Evolutionary conservation across 2,329 filamentous ascomycete species (phyloP).

Genomic region (Epichloe baconii): DNA sequence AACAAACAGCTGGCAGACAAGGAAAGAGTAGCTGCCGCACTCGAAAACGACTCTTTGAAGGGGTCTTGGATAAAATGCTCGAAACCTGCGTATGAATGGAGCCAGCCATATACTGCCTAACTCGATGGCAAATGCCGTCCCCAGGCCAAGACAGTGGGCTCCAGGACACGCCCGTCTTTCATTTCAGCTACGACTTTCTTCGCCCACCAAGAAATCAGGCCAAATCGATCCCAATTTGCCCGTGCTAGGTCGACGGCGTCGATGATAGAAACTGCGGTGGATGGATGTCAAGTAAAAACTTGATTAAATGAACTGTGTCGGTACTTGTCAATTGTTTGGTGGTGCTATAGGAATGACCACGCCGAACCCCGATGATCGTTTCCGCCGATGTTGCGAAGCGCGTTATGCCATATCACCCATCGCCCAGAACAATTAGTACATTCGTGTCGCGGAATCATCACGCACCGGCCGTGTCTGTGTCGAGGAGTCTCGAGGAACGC

Average conservation of each 20-base stretch:
- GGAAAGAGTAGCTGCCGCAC: constrained; percentile 83
- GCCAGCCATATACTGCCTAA: not conserved
- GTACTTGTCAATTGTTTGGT: not conserved
- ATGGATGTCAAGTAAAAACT: too few relatives aligned
- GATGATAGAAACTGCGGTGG: too few relatives aligned
- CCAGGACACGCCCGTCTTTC: too few relatives aligned
- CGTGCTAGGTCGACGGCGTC: not conserved
- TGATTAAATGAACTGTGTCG: not conserved
- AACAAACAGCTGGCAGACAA: constrained; percentile 97
- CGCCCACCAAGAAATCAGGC: not conserved
- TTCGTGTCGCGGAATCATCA: not conserved
- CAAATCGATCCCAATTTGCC: too few relatives aligned
- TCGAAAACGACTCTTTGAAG: constrained; percentile 87
- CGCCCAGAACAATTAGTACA: not conserved
- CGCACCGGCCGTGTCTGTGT: not conserved
- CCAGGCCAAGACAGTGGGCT: not conserved
- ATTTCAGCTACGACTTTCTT: too few relatives aligned
- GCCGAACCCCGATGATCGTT: not conserved
- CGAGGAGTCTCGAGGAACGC: too few relatives aligned
- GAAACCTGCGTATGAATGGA: constrained; percentile 55
- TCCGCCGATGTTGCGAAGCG: not conserved
- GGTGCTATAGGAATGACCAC: not conserved
- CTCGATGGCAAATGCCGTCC: not conserved
- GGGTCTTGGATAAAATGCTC: constrained; percentile 86
- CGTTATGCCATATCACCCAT: not conserved